Evolutionary conservation across 352 stramenopile genomes (phyloP), one percentile per base, ranked within the genome.

Genomic region (Phytopythium litorale): DNA sequence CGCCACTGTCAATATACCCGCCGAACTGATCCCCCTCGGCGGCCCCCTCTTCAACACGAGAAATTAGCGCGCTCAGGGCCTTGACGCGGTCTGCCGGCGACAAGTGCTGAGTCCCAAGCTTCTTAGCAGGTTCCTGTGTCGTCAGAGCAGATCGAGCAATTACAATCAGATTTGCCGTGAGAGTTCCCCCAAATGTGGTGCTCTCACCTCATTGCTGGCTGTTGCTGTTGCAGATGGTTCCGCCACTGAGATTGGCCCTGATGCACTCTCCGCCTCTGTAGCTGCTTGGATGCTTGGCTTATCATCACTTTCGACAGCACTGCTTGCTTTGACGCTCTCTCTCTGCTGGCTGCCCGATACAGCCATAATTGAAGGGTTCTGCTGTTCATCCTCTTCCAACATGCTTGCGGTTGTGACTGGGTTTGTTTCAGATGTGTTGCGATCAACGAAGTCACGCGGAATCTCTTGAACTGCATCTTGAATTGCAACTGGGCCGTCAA

Each of bases 31-130:
- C 82, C 33, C 82, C 82, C 48, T 90, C 81, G 7, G 52, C 68
- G 7, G 74, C 70, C 18, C 80, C 78, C 63, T 84, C 78, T 74
- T 93, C 84, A 11, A 90, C 75, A 4, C 82, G 80, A 25, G 63
- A 62, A 23, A 87, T 79, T 21, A 93, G 65, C 38, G 72, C 73
- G 32, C 59, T 72, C 1, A 93, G 60, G 13, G 74, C 81, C 63
- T 89, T 91, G 23, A 79, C 56, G 55, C 78, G 71, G 49, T 91
- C 78, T 1, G 73, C 60, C 62, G 77, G 74, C 0, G 79, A 81
- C 11, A 88, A 48, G 18, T 75, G 76, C 46, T 83, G 68, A 11
- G 74, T 75, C 19, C 70, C 49, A 32, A 61, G 64, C 52, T n/a
- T 32, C n/a, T 58, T 49, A 2, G 12, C 13, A 7, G n/a, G 53